These are phyloP conservation scores for Xylaria sp. DNA, from an alignment of 2,329 filamentous ascomycete species.

Conservation along the genomic window DNA sequence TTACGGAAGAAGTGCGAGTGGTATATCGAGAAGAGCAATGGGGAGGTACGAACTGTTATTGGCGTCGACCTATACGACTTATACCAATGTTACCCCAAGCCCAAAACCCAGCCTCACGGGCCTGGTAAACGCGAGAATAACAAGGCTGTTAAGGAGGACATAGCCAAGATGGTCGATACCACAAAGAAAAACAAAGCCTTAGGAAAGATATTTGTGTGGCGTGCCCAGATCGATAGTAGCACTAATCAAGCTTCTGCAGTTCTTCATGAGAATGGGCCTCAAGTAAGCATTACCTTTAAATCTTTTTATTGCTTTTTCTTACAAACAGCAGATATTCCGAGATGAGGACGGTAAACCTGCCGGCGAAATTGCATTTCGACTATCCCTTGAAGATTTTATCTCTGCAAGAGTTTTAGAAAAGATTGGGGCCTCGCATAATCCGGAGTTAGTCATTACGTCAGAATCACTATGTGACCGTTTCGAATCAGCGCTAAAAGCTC, in stretches of 20 bases:
- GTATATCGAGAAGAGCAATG: slow-evolving; percentile 13
- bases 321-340: slow-evolving; percentile 3
- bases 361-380: neutral
- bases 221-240: neutral
- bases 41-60: neutral
- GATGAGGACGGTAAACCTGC: slow-evolving; percentile 1
- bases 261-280: neutral
- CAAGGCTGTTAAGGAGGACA: neutral
- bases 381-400: neutral
- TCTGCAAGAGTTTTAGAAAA: neutral
- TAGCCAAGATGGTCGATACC: neutral
- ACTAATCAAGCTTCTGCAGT: neutral
- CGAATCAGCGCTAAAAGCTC: neutral
- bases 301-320: neutral
- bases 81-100: slow-evolving; percentile 1
- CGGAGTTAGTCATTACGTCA: neutral
- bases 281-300: neutral
- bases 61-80: slow-evolving; percentile 2
- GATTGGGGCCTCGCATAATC: neutral
- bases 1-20: slow-evolving; percentile 5
- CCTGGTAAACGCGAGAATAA: neutral
- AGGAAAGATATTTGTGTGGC: slow-evolving; percentile 7
- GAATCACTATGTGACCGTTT: neutral
- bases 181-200: neutral
- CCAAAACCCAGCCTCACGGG: neutral